Percentiles rank a stretch among this genome's conserved stretches.
Evolutionary conservation across 306 rosid species (phyloP).

Genomic region (Cajanus cajan): DNA sequence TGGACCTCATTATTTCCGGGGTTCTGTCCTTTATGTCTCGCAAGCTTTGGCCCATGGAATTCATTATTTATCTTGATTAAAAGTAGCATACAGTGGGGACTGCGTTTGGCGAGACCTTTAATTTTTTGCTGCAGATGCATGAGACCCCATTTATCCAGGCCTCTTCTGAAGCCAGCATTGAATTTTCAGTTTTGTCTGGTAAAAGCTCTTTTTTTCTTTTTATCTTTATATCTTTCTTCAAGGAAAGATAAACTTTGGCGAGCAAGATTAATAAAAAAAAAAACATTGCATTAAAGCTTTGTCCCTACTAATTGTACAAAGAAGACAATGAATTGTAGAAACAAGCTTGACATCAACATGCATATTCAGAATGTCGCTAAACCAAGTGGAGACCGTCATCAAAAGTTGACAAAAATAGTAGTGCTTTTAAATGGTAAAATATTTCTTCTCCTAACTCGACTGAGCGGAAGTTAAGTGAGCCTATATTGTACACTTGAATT

Average conservation of each 20-base stretch:
- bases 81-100: conserved; percentile 30
- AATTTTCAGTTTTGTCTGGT: conserved; percentile 14
- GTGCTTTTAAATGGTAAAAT: background rate
- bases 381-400: background rate
- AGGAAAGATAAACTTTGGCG: background rate
- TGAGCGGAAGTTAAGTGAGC: background rate
- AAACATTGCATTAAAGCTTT: background rate
- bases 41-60: conserved; percentile 31
- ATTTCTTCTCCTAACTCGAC: background rate
- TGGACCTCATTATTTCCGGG: conserved; percentile 36
- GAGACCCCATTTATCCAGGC: background rate
- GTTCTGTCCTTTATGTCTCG: conserved; percentile 36
- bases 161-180: background rate
- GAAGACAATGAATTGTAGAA: background rate
- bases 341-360: background rate
- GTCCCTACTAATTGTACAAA: background rate
- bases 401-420: background rate
- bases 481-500: background rate
- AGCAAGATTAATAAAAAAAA: background rate
- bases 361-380: background rate
- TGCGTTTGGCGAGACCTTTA: conserved; percentile 11
- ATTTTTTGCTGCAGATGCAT: conserved; percentile 9
- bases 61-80: conserved; percentile 20
- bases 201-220: background rate
- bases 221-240: background rate